Evolutionary conservation across 2,329 filamentous ascomycete genomes (phyloP).

Genomic region (Cytospora mali): DNA sequence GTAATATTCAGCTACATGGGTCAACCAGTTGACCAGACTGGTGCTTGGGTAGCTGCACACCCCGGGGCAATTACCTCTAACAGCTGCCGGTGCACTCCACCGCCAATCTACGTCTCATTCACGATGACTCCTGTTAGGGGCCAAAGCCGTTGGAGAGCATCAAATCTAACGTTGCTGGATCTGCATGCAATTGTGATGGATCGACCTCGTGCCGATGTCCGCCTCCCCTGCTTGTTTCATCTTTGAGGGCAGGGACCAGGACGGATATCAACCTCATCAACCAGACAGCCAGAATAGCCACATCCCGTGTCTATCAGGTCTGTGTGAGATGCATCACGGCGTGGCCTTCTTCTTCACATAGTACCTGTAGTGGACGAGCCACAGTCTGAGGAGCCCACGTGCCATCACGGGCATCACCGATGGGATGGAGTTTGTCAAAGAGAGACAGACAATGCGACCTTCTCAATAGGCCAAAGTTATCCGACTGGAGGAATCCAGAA

Average conservation of each 20-base stretch:
- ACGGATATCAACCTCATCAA: conserved; percentile 15
- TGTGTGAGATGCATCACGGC: background rate
- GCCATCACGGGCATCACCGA: background rate
- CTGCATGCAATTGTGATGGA: conserved; percentile 18
- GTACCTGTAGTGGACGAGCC: background rate
- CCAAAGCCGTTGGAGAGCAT: background rate
- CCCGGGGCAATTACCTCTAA: background rate
- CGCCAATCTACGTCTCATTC: background rate
- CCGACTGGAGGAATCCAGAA: background rate
- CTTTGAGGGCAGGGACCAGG: conserved; percentile 15
- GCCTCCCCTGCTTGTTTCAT: conserved; percentile 22
- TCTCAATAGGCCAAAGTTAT: background rate
- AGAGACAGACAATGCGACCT: conserved; percentile 5
- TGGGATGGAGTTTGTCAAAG: background rate
- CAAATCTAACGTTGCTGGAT: conserved; percentile 4
- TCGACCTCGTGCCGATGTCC: conserved; percentile 14
- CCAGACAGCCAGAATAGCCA: conserved; percentile 5
- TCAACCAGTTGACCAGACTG: no score
- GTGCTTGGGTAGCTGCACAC: background rate
- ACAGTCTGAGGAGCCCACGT: background rate
- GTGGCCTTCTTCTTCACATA: background rate
- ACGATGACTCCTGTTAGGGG: background rate
- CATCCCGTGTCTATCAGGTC: background rate
- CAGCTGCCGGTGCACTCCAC: no score
- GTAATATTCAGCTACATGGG: background rate